Evolutionary conservation across 768 basidiomycete genomes (phyloP).

Genomic region (Kwoniella newhampshirensis): DNA sequence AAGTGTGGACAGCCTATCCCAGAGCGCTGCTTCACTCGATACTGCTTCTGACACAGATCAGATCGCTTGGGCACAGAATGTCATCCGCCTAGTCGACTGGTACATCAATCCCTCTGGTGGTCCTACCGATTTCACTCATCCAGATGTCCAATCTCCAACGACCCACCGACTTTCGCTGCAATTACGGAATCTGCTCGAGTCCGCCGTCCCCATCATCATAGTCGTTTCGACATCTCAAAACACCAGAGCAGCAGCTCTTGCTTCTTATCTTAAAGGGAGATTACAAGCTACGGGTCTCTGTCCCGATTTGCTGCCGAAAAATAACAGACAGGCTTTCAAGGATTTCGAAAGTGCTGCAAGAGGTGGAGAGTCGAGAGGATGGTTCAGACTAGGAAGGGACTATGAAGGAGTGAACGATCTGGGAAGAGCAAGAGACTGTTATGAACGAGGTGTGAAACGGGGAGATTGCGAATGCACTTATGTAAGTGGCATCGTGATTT

Average conservation of each 20-base stretch:
- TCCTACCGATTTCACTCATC: constrained; percentile 25
- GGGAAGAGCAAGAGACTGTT: constrained; percentile 74
- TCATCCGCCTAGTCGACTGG: constrained; percentile 74
- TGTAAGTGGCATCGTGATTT: no score
- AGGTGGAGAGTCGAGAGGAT: constrained; percentile 72
- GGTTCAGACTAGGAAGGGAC: constrained; percentile 88
- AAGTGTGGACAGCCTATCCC: constrained; percentile 60
- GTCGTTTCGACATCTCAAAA: constrained; percentile 43
- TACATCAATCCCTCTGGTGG: constrained; percentile 54
- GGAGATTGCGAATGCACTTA: constrained; percentile 79
- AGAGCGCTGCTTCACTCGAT: constrained; percentile 58
- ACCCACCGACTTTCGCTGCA: constrained; percentile 61
- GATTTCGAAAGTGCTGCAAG: constrained; percentile 84
- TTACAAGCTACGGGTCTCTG: constrained; percentile 66
- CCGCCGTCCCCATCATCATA: constrained; percentile 63
- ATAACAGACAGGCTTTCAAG: constrained; percentile 77
- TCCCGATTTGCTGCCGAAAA: constrained; percentile 62
- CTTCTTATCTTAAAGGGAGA: constrained; percentile 71
- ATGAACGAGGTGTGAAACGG: constrained; percentile 73
- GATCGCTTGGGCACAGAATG: constrained; percentile 78
- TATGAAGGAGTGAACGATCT: constrained; percentile 82
- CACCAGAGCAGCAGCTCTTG: constrained; percentile 64
- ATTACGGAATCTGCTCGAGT: constrained; percentile 63
- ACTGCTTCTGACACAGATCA: constrained; percentile 63
- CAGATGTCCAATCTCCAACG: constrained; percentile 52